Conservation (phyloP, 345 rosid genomes). For the Citrus medica region DNA sequence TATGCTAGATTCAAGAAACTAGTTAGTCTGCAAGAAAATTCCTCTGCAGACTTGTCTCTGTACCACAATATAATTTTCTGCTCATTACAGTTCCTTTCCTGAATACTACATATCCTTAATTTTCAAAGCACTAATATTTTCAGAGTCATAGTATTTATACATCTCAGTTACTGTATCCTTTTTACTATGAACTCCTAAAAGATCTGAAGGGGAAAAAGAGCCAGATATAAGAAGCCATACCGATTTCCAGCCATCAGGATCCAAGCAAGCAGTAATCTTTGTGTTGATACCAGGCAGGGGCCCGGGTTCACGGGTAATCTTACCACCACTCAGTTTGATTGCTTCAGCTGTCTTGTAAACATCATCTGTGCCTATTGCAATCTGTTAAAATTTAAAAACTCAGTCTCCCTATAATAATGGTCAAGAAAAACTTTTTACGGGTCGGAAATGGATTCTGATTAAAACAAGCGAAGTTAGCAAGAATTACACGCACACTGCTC, state of each 20-base stretch:
- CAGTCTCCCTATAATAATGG: not conserved
- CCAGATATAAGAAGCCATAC: slow-evolving; percentile 33
- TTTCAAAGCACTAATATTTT: not conserved
- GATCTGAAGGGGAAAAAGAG: not conserved
- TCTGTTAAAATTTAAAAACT: slow-evolving; percentile 36
- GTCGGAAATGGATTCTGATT: not conserved
- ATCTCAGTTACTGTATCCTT: not conserved
- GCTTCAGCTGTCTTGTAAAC: slow-evolving; percentile 97
- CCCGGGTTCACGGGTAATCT: slow-evolving; percentile 88
- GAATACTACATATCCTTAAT: not conserved
- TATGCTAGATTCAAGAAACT: not conserved
- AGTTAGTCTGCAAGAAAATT: not conserved
- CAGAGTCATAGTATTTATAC: not conserved
- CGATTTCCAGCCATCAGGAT: slow-evolving; percentile 99
- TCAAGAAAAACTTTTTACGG: not conserved
- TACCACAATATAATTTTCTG: not conserved
- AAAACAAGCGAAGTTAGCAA: not conserved
- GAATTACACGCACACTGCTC: not conserved
- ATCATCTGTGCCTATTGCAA: slow-evolving; percentile 94
- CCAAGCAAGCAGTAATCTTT: slow-evolving; percentile 92
- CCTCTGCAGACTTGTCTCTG: not conserved
- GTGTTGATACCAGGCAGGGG: slow-evolving; percentile 93
- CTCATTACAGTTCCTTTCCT: not conserved
- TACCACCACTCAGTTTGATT: slow-evolving; percentile 74
- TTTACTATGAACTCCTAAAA: not conserved